Evolutionary conservation across 129 eudicot species (phyloP).

Genomic region (Tagetes erecta): DNA sequence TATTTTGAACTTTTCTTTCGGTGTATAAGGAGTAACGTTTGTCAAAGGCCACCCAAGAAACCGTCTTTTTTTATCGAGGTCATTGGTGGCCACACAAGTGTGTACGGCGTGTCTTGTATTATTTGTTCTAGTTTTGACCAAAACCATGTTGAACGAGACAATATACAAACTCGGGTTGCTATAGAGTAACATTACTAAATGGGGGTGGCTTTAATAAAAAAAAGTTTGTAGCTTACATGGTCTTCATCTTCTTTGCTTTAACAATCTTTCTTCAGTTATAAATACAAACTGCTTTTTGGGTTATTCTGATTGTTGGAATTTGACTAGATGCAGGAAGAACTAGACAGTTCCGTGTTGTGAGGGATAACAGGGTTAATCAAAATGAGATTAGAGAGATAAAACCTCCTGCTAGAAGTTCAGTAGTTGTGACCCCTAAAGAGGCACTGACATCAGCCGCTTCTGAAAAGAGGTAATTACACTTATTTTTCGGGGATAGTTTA

Average conservation of each 20-base stretch:
- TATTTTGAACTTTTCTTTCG: not conserved
- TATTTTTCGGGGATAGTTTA: not conserved
- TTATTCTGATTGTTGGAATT: conserved; percentile 28
- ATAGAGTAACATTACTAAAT: not conserved
- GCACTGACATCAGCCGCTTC: conserved; percentile 31
- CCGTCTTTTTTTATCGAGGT: not conserved
- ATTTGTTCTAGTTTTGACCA: not conserved
- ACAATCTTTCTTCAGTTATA: not conserved
- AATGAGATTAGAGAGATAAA: conserved; percentile 44
- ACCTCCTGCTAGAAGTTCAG: conserved; percentile 38
- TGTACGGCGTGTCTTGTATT: not conserved
- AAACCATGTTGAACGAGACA: not conserved
- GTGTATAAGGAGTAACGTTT: not conserved
- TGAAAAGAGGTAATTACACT: conserved; percentile 49
- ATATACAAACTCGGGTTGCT: not conserved
- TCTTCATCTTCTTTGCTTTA: conserved; percentile 5
- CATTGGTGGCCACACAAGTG: not conserved
- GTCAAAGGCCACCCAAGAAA: not conserved
- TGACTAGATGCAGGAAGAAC: conserved; percentile 57
- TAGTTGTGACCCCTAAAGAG: conserved; percentile 37
- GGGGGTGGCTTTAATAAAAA: not conserved
- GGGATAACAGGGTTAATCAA: conserved; percentile 77
- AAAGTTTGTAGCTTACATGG: not conserved
- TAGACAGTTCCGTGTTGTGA: conserved; percentile 86
- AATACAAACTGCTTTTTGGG: not conserved